A percentile compares a stretch with the other conserved stretches of the same genome.
These are phyloP conservation scores for Filobasidium floriforme DNA, from an alignment of 768 basidiomycete genomes.

Conservation along the genomic window DNA sequence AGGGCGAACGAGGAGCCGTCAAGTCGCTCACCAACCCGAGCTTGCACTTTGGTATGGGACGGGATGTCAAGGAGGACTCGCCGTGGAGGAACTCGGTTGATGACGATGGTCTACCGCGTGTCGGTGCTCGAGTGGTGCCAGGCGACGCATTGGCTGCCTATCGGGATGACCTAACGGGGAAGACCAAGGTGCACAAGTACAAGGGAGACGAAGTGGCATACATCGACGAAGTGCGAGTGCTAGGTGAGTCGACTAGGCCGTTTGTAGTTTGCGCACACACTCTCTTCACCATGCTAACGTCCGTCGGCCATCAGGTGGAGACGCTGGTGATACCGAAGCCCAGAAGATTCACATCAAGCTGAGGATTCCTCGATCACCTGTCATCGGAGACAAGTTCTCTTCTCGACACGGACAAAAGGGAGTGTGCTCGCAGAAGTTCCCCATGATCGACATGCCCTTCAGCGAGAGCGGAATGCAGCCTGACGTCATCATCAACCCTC, in stretches of 20 bases:
- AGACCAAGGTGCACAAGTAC: conserved; percentile 83
- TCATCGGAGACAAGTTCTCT: conserved; percentile 99
- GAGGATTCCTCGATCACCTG: conserved; percentile 85
- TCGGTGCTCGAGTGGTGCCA: conserved; percentile 61
- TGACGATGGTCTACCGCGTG: conserved; percentile 70
- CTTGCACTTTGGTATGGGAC: conserved; percentile 79
- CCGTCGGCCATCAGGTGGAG: conserved; percentile 55
- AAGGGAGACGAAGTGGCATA: conserved; percentile 90
- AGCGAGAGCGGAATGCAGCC: conserved; percentile 98
- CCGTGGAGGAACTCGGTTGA: conserved; percentile 56
- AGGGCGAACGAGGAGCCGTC: conserved; percentile 62
- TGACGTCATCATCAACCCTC: conserved; percentile 98
- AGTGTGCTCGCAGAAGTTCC: conserved; percentile 99
- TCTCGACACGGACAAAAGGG: conserved; percentile 99
- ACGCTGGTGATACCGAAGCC: conserved; percentile 75
- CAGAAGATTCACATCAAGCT: conserved; percentile 91
- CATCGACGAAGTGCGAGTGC: conserved; percentile 80
- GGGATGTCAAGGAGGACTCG: conserved; percentile 57
- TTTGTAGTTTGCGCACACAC: not conserved
- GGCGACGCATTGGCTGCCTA: conserved; percentile 83
- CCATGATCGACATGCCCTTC: conserved; percentile 96
- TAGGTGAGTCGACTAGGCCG: conserved; percentile 54
- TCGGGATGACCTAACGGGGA: conserved; percentile 71
- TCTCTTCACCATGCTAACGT: not conserved
- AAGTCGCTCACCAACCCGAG: conserved; percentile 56